Evolutionary conservation across 2,329 filamentous ascomycete genomes (phyloP).

Genomic region (Fusarium newnesense): DNA sequence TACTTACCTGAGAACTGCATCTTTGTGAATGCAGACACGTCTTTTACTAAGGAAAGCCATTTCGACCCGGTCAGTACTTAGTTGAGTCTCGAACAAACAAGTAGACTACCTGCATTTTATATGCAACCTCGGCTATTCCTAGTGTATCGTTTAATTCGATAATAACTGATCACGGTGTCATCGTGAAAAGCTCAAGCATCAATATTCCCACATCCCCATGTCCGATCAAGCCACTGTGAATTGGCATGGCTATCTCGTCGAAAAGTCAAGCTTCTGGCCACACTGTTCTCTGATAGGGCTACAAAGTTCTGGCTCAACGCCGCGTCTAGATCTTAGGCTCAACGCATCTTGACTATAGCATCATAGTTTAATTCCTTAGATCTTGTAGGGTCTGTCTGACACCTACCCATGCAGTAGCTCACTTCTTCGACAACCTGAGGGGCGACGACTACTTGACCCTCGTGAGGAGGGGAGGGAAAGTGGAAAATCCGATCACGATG

Average conservation of each 20-base stretch:
- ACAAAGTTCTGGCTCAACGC: slow-evolving; percentile 6
- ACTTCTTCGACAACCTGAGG: background rate
- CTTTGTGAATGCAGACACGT: background rate
- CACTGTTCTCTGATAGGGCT: slow-evolving; percentile 13
- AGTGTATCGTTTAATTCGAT: background rate
- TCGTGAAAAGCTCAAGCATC: background rate
- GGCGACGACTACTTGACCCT: background rate
- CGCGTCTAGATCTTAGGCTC: background rate
- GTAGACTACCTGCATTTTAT: background rate
- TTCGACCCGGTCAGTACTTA: background rate
- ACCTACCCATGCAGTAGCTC: background rate
- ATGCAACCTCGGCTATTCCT: background rate
- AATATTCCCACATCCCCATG: background rate
- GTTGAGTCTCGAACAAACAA: background rate
- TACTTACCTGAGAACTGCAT: background rate
- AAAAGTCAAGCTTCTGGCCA: slow-evolving; percentile 1
- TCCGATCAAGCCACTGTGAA: background rate
- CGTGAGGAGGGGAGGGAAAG: background rate
- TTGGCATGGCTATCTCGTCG: background rate
- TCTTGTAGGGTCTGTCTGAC: background rate
- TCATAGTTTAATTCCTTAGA: background rate
- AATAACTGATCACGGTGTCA: background rate
- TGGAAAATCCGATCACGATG: background rate
- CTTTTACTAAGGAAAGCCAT: background rate
- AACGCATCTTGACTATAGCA: background rate